phyloP scores from a whole-genome alignment of 768 basidiomycete species.

The Xerocomellus amylosporus region DNA sequence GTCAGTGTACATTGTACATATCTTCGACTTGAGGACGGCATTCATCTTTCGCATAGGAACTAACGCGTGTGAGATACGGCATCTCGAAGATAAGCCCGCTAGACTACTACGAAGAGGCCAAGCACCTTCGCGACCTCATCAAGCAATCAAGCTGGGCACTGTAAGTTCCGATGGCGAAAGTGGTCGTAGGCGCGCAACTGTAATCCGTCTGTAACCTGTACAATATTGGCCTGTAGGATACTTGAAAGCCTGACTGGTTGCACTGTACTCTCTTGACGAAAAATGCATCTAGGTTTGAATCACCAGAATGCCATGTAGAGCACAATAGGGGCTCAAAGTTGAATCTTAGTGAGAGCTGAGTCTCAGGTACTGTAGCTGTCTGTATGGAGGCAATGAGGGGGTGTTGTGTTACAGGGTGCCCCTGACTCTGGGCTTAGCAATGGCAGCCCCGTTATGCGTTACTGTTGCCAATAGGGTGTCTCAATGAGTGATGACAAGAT shows the following conservation, averaged over 20 bases:
- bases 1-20: conserved; percentile 42
- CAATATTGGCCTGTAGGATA: conserved; percentile 1
- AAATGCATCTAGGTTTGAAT: not conserved
- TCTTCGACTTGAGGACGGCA: not conserved
- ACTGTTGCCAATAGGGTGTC: no score
- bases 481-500: no score
- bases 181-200: not conserved
- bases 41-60: conserved; percentile 51
- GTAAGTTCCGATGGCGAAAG: conserved; percentile 7
- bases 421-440: no score
- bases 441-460: no score
- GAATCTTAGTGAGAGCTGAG: no score
- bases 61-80: conserved; percentile 77
- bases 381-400: no score
- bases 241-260: not conserved
- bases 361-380: no score
- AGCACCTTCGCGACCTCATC: conserved; percentile 56
- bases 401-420: no score
- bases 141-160: conserved; percentile 53
- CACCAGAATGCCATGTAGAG: no score
- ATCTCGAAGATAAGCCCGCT: conserved; percentile 63
- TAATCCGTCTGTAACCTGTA: not conserved
- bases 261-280: not conserved
- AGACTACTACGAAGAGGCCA: conserved; percentile 69
- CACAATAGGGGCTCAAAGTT: no score